These are phyloP conservation scores for Tetrastigma voinierianum DNA, from an alignment of 164 flowering plant genomes.

Conservation along the genomic window DNA sequence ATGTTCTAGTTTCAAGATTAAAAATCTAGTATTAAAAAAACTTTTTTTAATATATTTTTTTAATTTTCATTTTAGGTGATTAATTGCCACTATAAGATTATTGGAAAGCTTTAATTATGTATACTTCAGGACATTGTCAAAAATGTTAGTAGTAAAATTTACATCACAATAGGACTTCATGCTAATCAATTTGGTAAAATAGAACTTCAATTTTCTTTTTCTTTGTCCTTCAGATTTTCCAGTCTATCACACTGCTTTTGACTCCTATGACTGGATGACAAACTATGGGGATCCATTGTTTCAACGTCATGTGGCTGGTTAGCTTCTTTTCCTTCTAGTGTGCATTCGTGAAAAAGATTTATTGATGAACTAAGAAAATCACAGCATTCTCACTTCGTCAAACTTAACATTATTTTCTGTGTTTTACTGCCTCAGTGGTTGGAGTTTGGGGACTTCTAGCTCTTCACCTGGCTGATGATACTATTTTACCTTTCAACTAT, in stretches of 20 bases:
- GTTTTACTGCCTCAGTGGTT: conserved; percentile 46
- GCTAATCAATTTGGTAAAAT: conserved; percentile 1
- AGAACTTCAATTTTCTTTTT: neutral
- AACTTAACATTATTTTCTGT: neutral
- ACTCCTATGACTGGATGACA: conserved; percentile 80
- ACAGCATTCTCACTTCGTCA: neutral
- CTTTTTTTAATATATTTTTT: no score
- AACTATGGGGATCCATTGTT: conserved; percentile 77
- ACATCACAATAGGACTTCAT: neutral
- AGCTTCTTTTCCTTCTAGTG: conserved; percentile 11
- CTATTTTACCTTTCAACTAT: conserved; percentile 75
- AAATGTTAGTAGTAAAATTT: neutral
- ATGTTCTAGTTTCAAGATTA: no score
- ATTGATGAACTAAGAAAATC: neutral
- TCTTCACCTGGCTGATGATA: conserved; percentile 81
- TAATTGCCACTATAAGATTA: neutral
- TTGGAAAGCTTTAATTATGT: neutral
- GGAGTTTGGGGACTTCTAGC: conserved; percentile 95
- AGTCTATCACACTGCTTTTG: conserved; percentile 94
- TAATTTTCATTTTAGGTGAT: no score
- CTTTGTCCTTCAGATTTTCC: conserved; percentile 66
- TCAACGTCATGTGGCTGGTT: conserved; percentile 90
- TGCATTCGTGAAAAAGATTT: neutral
- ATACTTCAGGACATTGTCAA: neutral
- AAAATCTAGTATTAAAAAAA: no score